Evolutionary conservation across 768 basidiomycete genomes (phyloP).

Genomic region (Suillus paluster): DNA sequence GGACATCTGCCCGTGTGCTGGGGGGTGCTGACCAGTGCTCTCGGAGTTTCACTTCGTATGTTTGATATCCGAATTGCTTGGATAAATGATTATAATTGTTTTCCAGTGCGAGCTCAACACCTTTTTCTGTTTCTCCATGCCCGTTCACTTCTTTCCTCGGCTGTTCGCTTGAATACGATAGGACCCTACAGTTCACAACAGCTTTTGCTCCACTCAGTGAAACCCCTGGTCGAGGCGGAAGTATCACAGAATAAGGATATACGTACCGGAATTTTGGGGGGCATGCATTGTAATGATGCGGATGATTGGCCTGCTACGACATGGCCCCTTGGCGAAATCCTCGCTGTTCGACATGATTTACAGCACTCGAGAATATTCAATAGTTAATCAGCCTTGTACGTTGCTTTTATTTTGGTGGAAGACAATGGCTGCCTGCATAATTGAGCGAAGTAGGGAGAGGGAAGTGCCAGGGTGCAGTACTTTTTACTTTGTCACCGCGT

Average conservation of each 20-base stretch:
- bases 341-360: conserved; percentile 88
- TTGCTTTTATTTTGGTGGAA: neutral
- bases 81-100: conserved; percentile 8
- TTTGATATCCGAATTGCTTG: conserved; percentile 13
- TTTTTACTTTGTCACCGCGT: neutral
- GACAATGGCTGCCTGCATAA: too few species aligned
- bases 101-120: conserved; percentile 77
- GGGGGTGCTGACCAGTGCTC: conserved; percentile 80
- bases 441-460: neutral
- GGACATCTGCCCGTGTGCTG: conserved; percentile 94
- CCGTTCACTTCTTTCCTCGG: conserved; percentile 86
- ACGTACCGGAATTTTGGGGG: conserved; percentile 48
- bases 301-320: conserved; percentile 77
- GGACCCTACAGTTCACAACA: conserved; percentile 95
- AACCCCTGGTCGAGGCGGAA: conserved; percentile 66
- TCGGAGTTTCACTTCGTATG: conserved; percentile 74
- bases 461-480: neutral
- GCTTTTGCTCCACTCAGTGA: conserved; percentile 73
- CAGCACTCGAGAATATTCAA: conserved; percentile 98
- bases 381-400: conserved; percentile 44
- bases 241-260: conserved; percentile 48
- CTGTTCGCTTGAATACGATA: conserved; percentile 88
- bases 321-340: conserved; percentile 95
- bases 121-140: conserved; percentile 94
- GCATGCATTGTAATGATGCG: conserved; percentile 26